A percentile compares a stretch with the other conserved stretches of the same genome.
These are phyloP conservation scores for Cystobasidium pallidum DNA, from an alignment of 1,284 basidiomycete genomes.

Conservation along the genomic window DNA sequence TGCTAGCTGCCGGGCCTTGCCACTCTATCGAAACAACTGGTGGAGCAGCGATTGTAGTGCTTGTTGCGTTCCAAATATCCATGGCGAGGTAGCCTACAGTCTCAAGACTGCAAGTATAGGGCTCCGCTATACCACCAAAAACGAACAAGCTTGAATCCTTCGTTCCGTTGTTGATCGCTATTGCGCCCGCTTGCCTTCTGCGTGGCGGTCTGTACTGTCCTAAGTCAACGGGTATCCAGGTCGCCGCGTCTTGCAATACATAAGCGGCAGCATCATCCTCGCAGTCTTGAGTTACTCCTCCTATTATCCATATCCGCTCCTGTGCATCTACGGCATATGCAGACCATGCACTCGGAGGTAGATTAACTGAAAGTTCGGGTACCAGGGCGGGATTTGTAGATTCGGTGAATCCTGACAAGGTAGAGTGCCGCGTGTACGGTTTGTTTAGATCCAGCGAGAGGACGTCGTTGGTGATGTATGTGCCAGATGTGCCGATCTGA, in stretches of 20 bases:
- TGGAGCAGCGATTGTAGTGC: background rate
- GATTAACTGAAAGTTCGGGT: conserved; percentile 43
- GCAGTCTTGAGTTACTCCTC: conserved; percentile 53
- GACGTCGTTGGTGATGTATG: conserved; percentile 51
- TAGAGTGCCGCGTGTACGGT: conserved; percentile 43
- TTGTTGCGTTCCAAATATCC: conserved; percentile 48
- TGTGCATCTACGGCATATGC: conserved; percentile 44
- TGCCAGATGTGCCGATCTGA: conserved; percentile 48
- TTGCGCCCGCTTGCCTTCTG: conserved; percentile 16
- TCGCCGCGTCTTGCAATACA: conserved; percentile 30
- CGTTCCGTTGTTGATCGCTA: conserved; percentile 7
- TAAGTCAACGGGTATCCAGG: conserved; percentile 24
- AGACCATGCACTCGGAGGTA: conserved; percentile 51
- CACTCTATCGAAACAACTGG: conserved; percentile 45
- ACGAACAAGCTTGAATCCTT: conserved; percentile 47
- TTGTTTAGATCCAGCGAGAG: conserved; percentile 50
- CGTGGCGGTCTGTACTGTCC: conserved; percentile 7
- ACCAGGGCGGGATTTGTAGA: conserved; percentile 46
- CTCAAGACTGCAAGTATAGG: conserved; percentile 49
- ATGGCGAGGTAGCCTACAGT: conserved; percentile 51
- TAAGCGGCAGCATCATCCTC: conserved; percentile 47
- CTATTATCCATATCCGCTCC: conserved; percentile 52
- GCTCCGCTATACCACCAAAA: conserved; percentile 51
- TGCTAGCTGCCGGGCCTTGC: conserved; percentile 12
- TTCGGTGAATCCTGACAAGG: conserved; percentile 37